phyloP scores from a whole-genome alignment of 495 filamentous ascomycete species.

The Bathelium albidoporum region DNA sequence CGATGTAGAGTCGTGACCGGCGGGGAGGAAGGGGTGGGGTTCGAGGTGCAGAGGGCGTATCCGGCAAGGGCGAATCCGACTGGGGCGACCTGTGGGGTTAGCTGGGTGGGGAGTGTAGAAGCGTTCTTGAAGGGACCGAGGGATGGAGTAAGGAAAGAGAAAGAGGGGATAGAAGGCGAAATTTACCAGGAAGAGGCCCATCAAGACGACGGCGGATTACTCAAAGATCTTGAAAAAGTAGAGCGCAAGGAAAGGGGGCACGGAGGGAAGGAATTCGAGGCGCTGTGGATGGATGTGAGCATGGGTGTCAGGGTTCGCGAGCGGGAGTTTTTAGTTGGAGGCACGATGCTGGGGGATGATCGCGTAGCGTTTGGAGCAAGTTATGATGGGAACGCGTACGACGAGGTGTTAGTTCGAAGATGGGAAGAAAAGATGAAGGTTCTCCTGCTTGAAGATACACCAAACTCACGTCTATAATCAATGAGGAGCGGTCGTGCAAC shows the following conservation, averaged over 20 bases:
- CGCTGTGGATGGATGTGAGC: slow-evolving; percentile 14
- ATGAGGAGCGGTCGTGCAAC: background rate
- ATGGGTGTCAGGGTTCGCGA: slow-evolving; percentile 12
- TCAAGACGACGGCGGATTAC: no score
- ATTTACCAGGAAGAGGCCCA: no score
- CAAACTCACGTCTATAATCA: background rate
- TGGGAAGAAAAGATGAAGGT: slow-evolving; percentile 11
- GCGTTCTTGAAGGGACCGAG: slow-evolving; percentile 16
- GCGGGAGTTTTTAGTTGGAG: slow-evolving; percentile 1
- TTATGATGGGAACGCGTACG: slow-evolving; percentile 26
- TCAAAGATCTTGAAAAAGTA: no score
- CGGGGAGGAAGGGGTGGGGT: slow-evolving; percentile 11
- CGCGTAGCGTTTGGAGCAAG: slow-evolving; percentile 15
- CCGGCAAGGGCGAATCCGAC: slow-evolving; percentile 19
- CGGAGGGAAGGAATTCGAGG: slow-evolving; percentile 23
- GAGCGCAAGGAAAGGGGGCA: no score
- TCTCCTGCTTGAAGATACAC: slow-evolving; percentile 8
- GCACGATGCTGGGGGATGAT: background rate
- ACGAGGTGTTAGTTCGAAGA: slow-evolving; percentile 12
- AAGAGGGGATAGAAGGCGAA: slow-evolving; percentile 19
- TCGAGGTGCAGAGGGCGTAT: slow-evolving; percentile 29
- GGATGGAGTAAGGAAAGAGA: slow-evolving; percentile 14
- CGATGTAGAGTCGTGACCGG: slow-evolving; percentile 20
- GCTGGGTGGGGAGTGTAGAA: slow-evolving; percentile 24
- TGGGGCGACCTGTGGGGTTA: slow-evolving; percentile 29